Conservation (phyloP, 2,329 filamentous ascomycete genomes). For the Penicillium sp. region DNA sequence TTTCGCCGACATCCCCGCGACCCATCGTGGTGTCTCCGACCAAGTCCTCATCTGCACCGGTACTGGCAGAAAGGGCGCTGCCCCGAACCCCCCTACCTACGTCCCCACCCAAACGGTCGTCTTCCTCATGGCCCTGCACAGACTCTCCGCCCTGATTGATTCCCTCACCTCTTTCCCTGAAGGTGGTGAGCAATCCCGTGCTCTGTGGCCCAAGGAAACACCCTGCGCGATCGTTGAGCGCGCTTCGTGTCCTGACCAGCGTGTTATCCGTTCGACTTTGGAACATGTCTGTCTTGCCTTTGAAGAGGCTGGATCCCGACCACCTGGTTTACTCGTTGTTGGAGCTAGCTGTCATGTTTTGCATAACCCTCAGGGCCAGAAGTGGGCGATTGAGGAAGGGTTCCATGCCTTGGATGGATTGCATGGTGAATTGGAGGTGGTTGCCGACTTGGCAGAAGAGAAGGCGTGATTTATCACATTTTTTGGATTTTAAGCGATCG, state of each 20-base stretch:
- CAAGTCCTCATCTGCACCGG: slow-evolving; percentile 96
- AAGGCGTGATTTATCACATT: slow-evolving; percentile 9
- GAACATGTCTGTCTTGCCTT: slow-evolving; percentile 77
- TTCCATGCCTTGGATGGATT: slow-evolving; percentile 70
- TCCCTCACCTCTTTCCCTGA: slow-evolving; percentile 58
- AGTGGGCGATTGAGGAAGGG: slow-evolving; percentile 86
- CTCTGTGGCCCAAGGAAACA: slow-evolving; percentile 69
- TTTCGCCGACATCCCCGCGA: slow-evolving; percentile 84
- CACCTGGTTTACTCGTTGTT: slow-evolving; percentile 84
- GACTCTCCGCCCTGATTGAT: slow-evolving; percentile 71
- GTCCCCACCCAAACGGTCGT: slow-evolving; percentile 78
- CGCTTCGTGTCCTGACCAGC: slow-evolving; percentile 90
- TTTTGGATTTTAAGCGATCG: slow-evolving; percentile 8
- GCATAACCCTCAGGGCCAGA: slow-evolving; percentile 59
- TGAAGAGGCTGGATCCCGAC: slow-evolving; percentile 83
- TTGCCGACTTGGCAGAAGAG: slow-evolving; percentile 10
- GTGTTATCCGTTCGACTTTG: slow-evolving; percentile 86
- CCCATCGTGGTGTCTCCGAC: slow-evolving; percentile 85
- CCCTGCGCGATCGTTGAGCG: slow-evolving; percentile 92
- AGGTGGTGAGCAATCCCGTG: slow-evolving; percentile 21
- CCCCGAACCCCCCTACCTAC: slow-evolving; percentile 79
- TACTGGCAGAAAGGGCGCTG: slow-evolving; percentile 84
- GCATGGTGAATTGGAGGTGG: slow-evolving; percentile 27
- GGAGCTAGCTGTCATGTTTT: slow-evolving; percentile 82
- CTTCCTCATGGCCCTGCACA: slow-evolving; percentile 92